A percentile compares a stretch with the other conserved stretches of the same genome.
phyloP scores from a whole-genome alignment of 352 stramenopile genomes.

The Halophytophthora polymorphica region DNA sequence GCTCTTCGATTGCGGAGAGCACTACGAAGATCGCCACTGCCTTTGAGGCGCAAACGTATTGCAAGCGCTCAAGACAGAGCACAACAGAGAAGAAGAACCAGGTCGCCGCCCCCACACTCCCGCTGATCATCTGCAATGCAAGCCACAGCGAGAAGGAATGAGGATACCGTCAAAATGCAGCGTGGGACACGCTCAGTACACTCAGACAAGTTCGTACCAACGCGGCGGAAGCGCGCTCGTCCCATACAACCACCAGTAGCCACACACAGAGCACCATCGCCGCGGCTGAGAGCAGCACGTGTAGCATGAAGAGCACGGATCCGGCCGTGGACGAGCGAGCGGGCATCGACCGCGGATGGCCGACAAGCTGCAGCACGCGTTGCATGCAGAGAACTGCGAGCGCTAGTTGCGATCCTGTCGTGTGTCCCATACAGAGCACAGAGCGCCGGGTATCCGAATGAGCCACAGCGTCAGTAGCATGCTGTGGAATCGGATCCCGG shows the following conservation, averaged over 20 bases:
- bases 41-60: slow-evolving; percentile 10
- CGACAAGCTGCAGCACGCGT: slow-evolving; percentile 30
- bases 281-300: slow-evolving; percentile 25
- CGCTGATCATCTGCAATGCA: slow-evolving; percentile 8
- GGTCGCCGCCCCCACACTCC: slow-evolving; percentile 17
- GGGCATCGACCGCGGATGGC: background rate
- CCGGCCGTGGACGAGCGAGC: slow-evolving; percentile 5
- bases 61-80: slow-evolving; percentile 22
- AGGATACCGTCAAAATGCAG: background rate
- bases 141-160: background rate
- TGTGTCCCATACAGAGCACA: background rate
- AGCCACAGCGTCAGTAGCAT: background rate
- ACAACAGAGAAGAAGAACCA: slow-evolving; percentile 38
- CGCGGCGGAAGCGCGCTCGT: slow-evolving; percentile 27
- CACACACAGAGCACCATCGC: slow-evolving; percentile 21
- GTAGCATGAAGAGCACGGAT: slow-evolving; percentile 21
- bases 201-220: slow-evolving; percentile 15
- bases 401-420: slow-evolving; percentile 29
- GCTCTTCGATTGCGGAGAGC: slow-evolving; percentile 12
- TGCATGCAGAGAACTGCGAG: slow-evolving; percentile 39
- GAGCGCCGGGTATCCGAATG: background rate
- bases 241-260: slow-evolving; percentile 19
- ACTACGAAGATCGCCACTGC: slow-evolving; percentile 24
- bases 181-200: background rate
- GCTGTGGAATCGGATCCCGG: no score